Base-by-base conservation (phyloP, 2,329 filamentous ascomycete genomes). In the Scortechinia acanthostroma region DNA sequence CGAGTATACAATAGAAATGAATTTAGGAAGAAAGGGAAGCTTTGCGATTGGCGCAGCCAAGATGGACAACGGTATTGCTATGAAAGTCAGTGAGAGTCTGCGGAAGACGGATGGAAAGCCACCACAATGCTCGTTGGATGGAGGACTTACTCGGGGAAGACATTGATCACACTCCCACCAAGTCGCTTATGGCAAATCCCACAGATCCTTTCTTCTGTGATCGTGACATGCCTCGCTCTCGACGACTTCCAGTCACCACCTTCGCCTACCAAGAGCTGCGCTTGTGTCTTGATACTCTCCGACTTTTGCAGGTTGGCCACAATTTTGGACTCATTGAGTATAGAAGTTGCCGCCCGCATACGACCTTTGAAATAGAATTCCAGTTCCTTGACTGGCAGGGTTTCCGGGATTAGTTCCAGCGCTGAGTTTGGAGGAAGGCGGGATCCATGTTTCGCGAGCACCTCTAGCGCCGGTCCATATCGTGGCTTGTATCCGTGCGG, bases 191-290 rank as follows among this genome's bases (percentile, higher is more conserved):
- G 71, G 55, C 80, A 84, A 22, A 83, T 74, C 42, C 71, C 69
- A 58, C 80, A 84, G 51, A 83, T 73, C 43, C 77, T 66, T 45
- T 83, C 78, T 52, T 84, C 80, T n/a, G 69, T 71, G 47, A 84
- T 70, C 21, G 77, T 70, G 17, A 83, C 76, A 52, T 77, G 66
- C 23, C 76, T 1, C 71, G 73, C 50, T 62, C 63, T 5, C 49
- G 48, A 20, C 49, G 49, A 2, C 10, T 19, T 19, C 17, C 10
- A 6, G 35, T 46, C 43, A 45, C 53, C 16, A 21, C 69, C 60
- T 20, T 73, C 69, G 2, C 79, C 80, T 4, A 83, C 61, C 43
- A 73, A 51, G 43, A 83, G 59, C 22, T 67, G 64, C 4, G 69
- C 65, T 45, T 81, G 75, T 1, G 71, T 66, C 33, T 69, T 67